Percentiles rank a stretch among this genome's conserved stretches.
Evolutionary conservation across 768 basidiomycete genomes (phyloP).

Genomic region (Dendrothele bispora): DNA sequence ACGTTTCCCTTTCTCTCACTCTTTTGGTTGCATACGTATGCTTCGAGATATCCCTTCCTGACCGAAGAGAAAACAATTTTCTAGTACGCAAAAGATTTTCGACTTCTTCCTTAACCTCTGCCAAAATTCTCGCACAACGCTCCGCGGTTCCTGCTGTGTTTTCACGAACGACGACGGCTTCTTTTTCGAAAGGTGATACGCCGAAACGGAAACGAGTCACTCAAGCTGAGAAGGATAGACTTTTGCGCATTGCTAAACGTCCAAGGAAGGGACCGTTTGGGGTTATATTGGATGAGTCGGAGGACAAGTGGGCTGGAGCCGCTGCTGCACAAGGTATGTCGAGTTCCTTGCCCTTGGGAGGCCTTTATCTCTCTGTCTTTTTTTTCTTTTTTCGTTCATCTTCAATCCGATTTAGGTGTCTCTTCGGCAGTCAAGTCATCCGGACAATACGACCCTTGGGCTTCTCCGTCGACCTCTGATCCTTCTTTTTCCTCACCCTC

Average conservation of each 20-base stretch:
- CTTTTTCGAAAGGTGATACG: conserved; percentile 36
- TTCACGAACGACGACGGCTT: conserved; percentile 47
- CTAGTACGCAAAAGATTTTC: conserved; percentile 62
- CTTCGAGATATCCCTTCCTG: not conserved
- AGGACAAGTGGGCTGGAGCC: conserved; percentile 66
- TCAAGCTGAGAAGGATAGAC: conserved; percentile 69
- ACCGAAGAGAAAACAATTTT: not conserved
- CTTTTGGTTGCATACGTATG: not conserved
- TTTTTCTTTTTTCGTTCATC: too few species aligned
- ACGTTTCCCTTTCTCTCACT: conserved; percentile 14
- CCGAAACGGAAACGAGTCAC: conserved; percentile 45
- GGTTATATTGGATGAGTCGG: conserved; percentile 63
- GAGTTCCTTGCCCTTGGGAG: not conserved
- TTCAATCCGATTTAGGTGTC: conserved; percentile 60
- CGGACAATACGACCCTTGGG: conserved; percentile 70
- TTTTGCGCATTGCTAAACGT: conserved; percentile 76
- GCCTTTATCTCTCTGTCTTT: not conserved
- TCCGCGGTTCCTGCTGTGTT: conserved; percentile 86
- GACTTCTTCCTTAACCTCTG: conserved; percentile 60
- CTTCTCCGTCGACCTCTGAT: not conserved
- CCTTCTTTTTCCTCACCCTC: not conserved
- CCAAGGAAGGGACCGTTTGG: conserved; percentile 74
- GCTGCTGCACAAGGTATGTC: conserved; percentile 3
- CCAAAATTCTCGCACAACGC: conserved; percentile 80
- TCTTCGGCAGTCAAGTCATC: conserved; percentile 70